Conservation (phyloP, 2,329 filamentous ascomycete species). For the Pseudogymnoascus sp. region DNA sequence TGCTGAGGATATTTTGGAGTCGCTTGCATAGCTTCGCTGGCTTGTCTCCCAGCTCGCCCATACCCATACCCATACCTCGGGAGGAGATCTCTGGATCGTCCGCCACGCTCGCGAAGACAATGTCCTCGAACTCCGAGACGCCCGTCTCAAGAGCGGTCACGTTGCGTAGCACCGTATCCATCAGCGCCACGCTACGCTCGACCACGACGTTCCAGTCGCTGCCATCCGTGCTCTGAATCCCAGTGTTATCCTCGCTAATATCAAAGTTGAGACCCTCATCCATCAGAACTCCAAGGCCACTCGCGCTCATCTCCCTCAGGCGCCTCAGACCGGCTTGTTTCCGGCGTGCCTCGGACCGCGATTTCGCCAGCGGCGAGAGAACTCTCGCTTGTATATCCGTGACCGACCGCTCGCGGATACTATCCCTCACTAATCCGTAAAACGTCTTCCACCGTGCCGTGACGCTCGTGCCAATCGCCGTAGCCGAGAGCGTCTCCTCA, state of each 20-base stretch:
- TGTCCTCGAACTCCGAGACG: slow-evolving; percentile 57
- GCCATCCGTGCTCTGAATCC: slow-evolving; percentile 29
- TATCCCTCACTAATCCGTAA: slow-evolving; percentile 70
- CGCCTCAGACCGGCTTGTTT: slow-evolving; percentile 66
- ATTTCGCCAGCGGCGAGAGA: slow-evolving; percentile 68
- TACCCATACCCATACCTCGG: slow-evolving; percentile 4
- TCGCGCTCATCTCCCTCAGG: slow-evolving; percentile 72
- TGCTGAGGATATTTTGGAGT: slow-evolving; percentile 59
- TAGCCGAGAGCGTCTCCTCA: slow-evolving; percentile 19
- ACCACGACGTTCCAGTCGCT: slow-evolving; percentile 63
- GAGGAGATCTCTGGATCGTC: slow-evolving; percentile 50
- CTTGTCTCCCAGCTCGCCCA: slow-evolving; percentile 30
- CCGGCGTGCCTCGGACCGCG: slow-evolving; percentile 62
- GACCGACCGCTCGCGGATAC: slow-evolving; percentile 63
- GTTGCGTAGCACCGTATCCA: slow-evolving; percentile 75
- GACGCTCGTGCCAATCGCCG: slow-evolving; percentile 28
- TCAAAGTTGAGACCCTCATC: slow-evolving; percentile 72
- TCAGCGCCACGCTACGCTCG: slow-evolving; percentile 70
- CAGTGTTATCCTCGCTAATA: slow-evolving; percentile 45
- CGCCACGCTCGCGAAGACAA: slow-evolving; percentile 53
- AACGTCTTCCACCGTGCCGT: slow-evolving; percentile 57
- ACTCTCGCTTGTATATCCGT: slow-evolving; percentile 62
- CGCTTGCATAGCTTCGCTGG: slow-evolving; percentile 56
- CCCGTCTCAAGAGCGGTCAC: slow-evolving; percentile 54
- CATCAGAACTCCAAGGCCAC: slow-evolving; percentile 77